These are phyloP conservation scores for Arthrobotrys entomopaga DNA, from an alignment of 2,329 filamentous ascomycete species.

Conservation along the genomic window DNA sequence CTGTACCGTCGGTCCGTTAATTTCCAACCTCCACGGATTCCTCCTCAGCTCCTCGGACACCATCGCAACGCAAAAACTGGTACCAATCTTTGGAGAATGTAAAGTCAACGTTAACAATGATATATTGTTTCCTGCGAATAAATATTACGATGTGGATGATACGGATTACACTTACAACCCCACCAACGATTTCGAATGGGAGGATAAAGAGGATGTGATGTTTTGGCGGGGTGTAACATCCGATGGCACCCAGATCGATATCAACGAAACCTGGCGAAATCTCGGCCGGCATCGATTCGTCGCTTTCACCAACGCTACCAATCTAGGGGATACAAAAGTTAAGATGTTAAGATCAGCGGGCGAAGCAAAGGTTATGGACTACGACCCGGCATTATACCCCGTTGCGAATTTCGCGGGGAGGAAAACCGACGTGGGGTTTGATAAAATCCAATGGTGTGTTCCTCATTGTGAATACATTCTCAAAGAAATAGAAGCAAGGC, in stretches of 20 bases:
- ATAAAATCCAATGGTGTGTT: constrained; percentile 66
- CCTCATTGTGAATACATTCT: constrained; percentile 65
- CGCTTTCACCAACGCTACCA: constrained; percentile 75
- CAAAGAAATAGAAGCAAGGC: constrained; percentile 61
- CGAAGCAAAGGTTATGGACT: constrained; percentile 58
- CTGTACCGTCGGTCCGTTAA: constrained; percentile 73
- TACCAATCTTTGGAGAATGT: constrained; percentile 75
- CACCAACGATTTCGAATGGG: constrained; percentile 69
- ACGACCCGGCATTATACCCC: constrained; percentile 60
- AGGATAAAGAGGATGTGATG: constrained; percentile 68
- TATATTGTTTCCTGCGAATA: constrained; percentile 73
- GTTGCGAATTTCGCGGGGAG: constrained; percentile 58
- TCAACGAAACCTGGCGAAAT: constrained; percentile 72
- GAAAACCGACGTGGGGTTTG: constrained; percentile 63
- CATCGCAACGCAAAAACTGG: constrained; percentile 68
- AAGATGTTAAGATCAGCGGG: constrained; percentile 59
- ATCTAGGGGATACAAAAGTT: constrained; percentile 66
- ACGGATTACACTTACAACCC: constrained; percentile 70
- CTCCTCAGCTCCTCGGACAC: constrained; percentile 71
- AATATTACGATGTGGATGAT: constrained; percentile 70
- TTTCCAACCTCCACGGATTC: constrained; percentile 73
- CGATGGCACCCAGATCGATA: constrained; percentile 70
- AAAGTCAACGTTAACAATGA: constrained; percentile 77
- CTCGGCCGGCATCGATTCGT: constrained; percentile 82
- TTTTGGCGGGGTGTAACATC: constrained; percentile 75